phyloP scores from a whole-genome alignment of 768 basidiomycete species.

The Boletus sensibilis region DNA sequence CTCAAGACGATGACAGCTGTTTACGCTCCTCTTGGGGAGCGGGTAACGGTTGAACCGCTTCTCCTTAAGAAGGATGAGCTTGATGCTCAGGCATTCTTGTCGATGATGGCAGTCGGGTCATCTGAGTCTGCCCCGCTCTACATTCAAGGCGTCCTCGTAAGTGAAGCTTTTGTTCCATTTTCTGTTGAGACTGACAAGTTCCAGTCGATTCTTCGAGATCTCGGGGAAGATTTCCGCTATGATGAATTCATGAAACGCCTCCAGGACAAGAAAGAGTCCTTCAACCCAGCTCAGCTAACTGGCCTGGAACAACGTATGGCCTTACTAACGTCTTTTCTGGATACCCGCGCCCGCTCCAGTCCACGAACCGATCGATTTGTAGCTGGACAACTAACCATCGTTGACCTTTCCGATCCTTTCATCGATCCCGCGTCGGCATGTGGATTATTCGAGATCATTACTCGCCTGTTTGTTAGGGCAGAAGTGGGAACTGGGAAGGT shows the following conservation, averaged over 20 bases:
- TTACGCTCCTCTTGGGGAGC: slow-evolving; percentile 50
- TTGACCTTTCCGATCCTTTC: slow-evolving; percentile 74
- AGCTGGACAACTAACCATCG: slow-evolving; percentile 59
- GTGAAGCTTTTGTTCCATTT: slow-evolving; percentile 16
- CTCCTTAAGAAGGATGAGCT: slow-evolving; percentile 58
- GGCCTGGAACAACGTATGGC: slow-evolving; percentile 65
- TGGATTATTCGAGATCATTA: slow-evolving; percentile 67
- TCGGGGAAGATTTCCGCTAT: slow-evolving; percentile 61
- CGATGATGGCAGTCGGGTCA: slow-evolving; percentile 71
- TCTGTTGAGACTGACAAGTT: slow-evolving; percentile 9
- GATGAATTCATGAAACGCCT: slow-evolving; percentile 48
- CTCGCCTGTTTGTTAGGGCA: slow-evolving; percentile 61
- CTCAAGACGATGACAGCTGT: slow-evolving; percentile 58
- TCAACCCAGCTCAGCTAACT: slow-evolving; percentile 55
- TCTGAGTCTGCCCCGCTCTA: slow-evolving; percentile 65
- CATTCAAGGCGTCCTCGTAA: slow-evolving; percentile 64
- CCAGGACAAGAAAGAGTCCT: slow-evolving; percentile 44
- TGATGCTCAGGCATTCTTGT: slow-evolving; percentile 65
- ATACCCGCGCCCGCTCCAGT: slow-evolving; percentile 16
- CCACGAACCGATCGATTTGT: slow-evolving; percentile 42
- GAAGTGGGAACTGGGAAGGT: slow-evolving; percentile 63
- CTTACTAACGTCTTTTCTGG: slow-evolving; percentile 57
- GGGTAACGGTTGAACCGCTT: slow-evolving; percentile 54
- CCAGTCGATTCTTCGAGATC: slow-evolving; percentile 60
- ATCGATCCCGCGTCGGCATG: slow-evolving; percentile 67